Base-by-base conservation (phyloP, 495 filamentous ascomycete genomes). In the Arthonia radiata region DNA sequence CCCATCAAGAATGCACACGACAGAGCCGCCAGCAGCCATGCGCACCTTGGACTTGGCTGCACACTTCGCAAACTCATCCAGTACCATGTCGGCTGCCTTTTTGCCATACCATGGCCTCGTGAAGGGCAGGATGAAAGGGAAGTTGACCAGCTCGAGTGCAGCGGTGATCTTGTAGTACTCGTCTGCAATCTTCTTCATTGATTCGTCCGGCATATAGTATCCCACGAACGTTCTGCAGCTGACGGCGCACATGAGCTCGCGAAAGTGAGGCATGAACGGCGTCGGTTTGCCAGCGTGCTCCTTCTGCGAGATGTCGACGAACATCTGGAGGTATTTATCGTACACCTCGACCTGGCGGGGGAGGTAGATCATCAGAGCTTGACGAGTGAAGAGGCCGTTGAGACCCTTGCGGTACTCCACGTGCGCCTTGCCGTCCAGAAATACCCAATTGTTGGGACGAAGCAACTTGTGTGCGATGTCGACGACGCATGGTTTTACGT, bases 21-120 rank as follows among this genome's bases (percentile, higher is more conserved):
- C 50, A 31, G 82, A 64, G 32, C 82, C 82, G 34, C 86, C 83
- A 30, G 80, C 78, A 37, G 70, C 68, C 77, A 94, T 92, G 34
- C 78, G 70, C 27, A 71, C 71, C 55, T 81, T 90, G 46, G 71
- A 72, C 63, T 92, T 92, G 18, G 78, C 76, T 16, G 86, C 74
- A 46, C 86, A 97, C 45, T 74, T 76, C 40, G 75, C 47, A 44
- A 97, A 94, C 45, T 90, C 80, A 2, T 62, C 64, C 31, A 94
- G 56, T 14, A 93, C 80, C 68, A 83, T 82, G 38, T 83, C 74
- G 22, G 86, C 69, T 11, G 83, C 79, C 52, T 79, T 86, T 63
- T 94, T 90, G 34, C 86, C 86, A 45, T 91, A 91, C 79, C 81
- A 97, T 5, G 79, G 76, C 59, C 75, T 82, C 37, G 86, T 92